phyloP scores from a whole-genome alignment of 768 basidiomycete species.

The Suillus tomentosus region DNA sequence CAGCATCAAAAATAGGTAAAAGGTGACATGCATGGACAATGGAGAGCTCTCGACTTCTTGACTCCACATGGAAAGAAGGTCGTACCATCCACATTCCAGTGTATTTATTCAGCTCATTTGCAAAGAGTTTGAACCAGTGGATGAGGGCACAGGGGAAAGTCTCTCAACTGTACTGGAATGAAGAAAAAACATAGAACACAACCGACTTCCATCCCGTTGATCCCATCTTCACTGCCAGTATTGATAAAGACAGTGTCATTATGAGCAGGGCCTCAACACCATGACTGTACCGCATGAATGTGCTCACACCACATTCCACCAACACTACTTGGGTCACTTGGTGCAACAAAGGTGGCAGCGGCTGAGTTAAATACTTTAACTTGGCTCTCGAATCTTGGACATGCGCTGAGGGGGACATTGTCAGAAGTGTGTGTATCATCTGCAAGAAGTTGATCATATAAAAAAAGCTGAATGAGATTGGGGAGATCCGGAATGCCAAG shows the following conservation, averaged over 20 bases:
- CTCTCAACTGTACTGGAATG: not conserved
- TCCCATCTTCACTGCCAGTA: not conserved
- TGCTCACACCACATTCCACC: not conserved
- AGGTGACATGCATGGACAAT: not conserved
- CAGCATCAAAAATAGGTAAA: not conserved
- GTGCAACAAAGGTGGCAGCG: not conserved
- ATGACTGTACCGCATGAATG: not conserved
- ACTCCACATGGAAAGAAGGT: not conserved
- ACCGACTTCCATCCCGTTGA: not conserved
- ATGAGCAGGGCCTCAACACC: not conserved
- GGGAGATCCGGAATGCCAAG: not conserved
- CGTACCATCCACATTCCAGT: not conserved
- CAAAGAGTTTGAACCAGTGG: not conserved
- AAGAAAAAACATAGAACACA: not conserved
- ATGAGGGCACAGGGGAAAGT: not conserved
- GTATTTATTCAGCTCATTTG: not conserved
- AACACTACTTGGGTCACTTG: not conserved
- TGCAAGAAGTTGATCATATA: not conserved
- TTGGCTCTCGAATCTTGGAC: not conserved
- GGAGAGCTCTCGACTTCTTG: not conserved
- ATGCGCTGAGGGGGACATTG: not conserved
- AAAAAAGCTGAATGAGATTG: not conserved
- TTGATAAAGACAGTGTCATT: not conserved
- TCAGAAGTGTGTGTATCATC: not conserved
- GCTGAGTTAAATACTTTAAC: not conserved